Percentiles rank a stretch among this genome's conserved stretches.
Evolutionary conservation across 164 flowering plant genomes (phyloP).

Genomic region (Tetrastigma voinierianum): DNA sequence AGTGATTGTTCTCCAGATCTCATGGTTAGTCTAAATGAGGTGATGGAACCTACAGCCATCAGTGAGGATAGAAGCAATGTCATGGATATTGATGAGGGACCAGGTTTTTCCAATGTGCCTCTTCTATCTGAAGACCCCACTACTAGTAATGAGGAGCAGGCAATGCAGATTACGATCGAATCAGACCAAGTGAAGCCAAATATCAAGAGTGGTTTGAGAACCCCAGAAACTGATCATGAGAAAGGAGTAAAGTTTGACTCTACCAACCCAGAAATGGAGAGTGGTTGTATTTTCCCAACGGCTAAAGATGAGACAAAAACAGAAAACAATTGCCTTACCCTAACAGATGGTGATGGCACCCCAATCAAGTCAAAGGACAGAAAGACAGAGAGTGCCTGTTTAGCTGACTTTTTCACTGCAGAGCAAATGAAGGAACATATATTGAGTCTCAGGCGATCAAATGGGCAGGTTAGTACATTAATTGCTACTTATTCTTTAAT

Average conservation of each 20-base stretch:
- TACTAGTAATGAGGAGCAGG: neutral
- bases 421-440: conserved; percentile 44
- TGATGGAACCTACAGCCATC: neutral
- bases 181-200: neutral
- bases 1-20: no score
- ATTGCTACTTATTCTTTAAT: neutral
- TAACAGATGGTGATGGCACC: neutral
- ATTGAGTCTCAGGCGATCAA: conserved; percentile 23
- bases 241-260: neutral
- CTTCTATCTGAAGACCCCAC: neutral
- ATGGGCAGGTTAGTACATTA: conserved; percentile 29
- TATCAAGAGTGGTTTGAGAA: no score
- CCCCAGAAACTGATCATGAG: conserved; percentile 1
- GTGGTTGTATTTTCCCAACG: no score
- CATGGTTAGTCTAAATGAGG: neutral
- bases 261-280: no score
- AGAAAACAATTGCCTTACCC: neutral
- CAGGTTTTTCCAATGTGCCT: neutral
- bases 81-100: neutral
- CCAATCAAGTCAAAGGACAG: conserved; percentile 9
- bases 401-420: conserved; percentile 41
- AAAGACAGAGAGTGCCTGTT: conserved; percentile 21
- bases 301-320: neutral
- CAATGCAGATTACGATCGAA: neutral
- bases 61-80: no score